phyloP scores from a whole-genome alignment of 768 basidiomycete species.

The Russula compacta region DNA sequence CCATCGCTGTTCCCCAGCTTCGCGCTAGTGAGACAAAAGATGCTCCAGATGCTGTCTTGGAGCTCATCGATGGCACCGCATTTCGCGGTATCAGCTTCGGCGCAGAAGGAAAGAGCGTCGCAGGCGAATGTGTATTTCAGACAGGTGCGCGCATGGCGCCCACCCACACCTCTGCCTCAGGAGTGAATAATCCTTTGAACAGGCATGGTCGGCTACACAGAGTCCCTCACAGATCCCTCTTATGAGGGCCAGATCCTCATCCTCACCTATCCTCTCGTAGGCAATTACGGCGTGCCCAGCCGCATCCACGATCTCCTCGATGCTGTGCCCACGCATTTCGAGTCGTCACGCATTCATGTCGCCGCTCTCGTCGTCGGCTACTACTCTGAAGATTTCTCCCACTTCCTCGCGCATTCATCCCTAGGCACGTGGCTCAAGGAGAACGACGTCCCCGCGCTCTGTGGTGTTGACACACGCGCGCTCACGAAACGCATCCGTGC shows the following conservation, averaged over 20 bases:
- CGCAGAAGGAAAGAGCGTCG: slow-evolving; percentile 78
- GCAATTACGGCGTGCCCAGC: slow-evolving; percentile 94
- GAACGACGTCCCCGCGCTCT: slow-evolving; percentile 88
- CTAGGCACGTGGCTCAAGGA: slow-evolving; percentile 91
- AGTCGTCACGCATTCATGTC: slow-evolving; percentile 91
- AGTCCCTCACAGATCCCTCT: slow-evolving; percentile 96
- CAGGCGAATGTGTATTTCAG: slow-evolving; percentile 99
- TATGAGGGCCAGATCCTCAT: slow-evolving; percentile 98
- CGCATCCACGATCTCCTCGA: slow-evolving; percentile 43
- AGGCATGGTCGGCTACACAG: slow-evolving; percentile 99
- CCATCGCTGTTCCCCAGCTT: slow-evolving; percentile 29
- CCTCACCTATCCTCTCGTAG: slow-evolving; percentile 92
- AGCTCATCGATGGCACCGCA: slow-evolving; percentile 83
- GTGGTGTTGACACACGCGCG: slow-evolving; percentile 92
- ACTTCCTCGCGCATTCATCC: slow-evolving; percentile 85
- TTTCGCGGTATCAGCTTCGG: slow-evolving; percentile 91
- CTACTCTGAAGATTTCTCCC: slow-evolving; percentile 90
- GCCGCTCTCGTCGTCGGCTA: slow-evolving; percentile 86
- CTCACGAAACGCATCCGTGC: slow-evolving; percentile 95
- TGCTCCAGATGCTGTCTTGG: slow-evolving; percentile 60
- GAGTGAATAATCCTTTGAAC: slow-evolving; percentile 15
- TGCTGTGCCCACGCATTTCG: slow-evolving; percentile 68
- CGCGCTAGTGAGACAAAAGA: slow-evolving; percentile 16
- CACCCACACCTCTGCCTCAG: not conserved
- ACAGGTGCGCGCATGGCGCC: slow-evolving; percentile 56